Percentiles rank a stretch among this genome's conserved stretches.
These are phyloP conservation scores for Arthrobotrys sinensis DNA, from an alignment of 2,329 filamentous ascomycete species.

Conservation along the genomic window DNA sequence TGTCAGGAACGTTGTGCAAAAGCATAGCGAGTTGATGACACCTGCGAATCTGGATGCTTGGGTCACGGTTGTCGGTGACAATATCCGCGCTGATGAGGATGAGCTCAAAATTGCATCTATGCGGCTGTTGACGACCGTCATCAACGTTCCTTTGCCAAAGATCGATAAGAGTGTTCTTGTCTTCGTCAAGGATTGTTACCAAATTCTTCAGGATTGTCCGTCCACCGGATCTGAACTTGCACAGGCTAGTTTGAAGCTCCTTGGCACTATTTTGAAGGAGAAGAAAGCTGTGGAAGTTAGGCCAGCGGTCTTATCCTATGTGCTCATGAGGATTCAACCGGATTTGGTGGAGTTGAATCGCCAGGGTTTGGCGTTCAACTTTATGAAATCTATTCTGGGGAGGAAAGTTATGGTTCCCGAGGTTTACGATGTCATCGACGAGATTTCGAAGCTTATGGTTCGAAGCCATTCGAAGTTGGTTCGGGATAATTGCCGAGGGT, in stretches of 20 bases:
- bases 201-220: conserved; percentile 81
- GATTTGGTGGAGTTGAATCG: conserved; percentile 94
- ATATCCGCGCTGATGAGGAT: conserved; percentile 85
- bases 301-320: conserved; percentile 84
- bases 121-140: conserved; percentile 85
- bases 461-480: conserved; percentile 93
- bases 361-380: conserved; percentile 94
- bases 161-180: conserved; percentile 81
- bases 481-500: conserved; percentile 86
- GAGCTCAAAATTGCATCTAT: conserved; percentile 93
- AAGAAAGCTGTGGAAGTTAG: conserved; percentile 81
- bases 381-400: conserved; percentile 87
- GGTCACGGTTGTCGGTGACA: conserved; percentile 88
- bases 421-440: conserved; percentile 92
- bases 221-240: conserved; percentile 86
- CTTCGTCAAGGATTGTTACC: conserved; percentile 87
- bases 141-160: conserved; percentile 83
- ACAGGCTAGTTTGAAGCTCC: conserved; percentile 89
- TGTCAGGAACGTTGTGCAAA: conserved; percentile 86
- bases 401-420: conserved; percentile 87
- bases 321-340: conserved; percentile 85
- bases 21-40: conserved; percentile 85
- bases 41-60: conserved; percentile 86
- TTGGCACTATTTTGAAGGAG: conserved; percentile 87
- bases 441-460: conserved; percentile 92